Percentiles rank a stretch among this genome's conserved stretches.
Conservation (phyloP, 2,329 filamentous ascomycete species). For the Acarospora socialis region DNA sequence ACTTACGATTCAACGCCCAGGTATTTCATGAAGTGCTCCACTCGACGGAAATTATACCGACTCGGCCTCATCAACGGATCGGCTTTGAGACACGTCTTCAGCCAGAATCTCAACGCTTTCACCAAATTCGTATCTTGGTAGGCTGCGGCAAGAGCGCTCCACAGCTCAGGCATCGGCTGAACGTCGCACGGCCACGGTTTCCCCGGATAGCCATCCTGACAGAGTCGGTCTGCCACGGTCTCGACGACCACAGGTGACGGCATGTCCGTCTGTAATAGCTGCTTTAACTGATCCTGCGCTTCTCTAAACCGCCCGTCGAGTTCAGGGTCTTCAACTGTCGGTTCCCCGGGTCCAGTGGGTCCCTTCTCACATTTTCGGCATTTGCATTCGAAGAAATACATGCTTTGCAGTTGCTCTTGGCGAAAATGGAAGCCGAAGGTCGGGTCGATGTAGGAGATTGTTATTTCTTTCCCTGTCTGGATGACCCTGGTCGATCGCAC, state of each 20-base stretch:
- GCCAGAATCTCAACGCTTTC: constrained; percentile 2
- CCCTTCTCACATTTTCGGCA: constrained; percentile 2
- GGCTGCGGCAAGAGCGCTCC: background rate
- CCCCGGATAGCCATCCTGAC: background rate
- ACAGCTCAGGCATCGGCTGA: constrained; percentile 2
- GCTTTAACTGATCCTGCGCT: background rate
- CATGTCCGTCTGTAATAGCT: background rate
- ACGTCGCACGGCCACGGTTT: constrained; percentile 3
- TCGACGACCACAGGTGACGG: constrained; percentile 1
- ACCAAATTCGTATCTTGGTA: constrained; percentile 4
- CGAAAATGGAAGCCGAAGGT: background rate
- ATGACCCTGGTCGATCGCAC: constrained; percentile 21
- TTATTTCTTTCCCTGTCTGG: constrained; percentile 23
- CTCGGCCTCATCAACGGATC: constrained; percentile 3
- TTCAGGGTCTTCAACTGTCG: background rate
- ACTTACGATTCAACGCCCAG: too few relatives aligned
- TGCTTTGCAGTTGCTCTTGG: background rate
- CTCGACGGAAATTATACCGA: constrained; percentile 1
- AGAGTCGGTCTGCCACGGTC: background rate
- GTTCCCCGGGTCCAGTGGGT: background rate
- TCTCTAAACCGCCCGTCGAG: background rate
- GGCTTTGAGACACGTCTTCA: constrained; percentile 1
- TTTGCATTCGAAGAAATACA: constrained; percentile 1
- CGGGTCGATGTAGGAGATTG: constrained; percentile 21
- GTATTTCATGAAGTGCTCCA: constrained; percentile 4